Conservation (phyloP, 345 rosid genomes). For the Punica granatum region DNA sequence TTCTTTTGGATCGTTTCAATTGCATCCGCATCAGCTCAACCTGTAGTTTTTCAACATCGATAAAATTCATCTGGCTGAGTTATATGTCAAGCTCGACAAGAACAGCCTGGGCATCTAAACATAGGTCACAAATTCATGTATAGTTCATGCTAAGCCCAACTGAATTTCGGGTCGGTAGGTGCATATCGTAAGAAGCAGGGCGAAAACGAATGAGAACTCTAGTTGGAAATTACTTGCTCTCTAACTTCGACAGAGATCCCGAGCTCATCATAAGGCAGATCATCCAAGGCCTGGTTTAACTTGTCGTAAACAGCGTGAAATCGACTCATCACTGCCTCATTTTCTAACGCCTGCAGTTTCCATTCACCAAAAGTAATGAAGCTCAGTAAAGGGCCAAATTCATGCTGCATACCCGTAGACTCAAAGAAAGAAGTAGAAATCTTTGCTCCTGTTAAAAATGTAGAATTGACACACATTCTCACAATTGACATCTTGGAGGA, state of each 20-base stretch:
- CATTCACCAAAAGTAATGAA: constrained; percentile 1
- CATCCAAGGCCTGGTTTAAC: constrained; percentile 40
- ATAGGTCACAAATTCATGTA: no score
- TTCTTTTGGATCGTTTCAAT: constrained; percentile 41
- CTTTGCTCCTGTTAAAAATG: no score
- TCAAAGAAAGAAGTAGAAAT: no score
- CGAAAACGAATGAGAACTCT: neutral
- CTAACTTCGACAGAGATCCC: constrained; percentile 51
- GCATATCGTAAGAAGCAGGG: no score
- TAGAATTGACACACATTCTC: no score
- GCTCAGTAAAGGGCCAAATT: neutral
- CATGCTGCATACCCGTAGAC: no score
- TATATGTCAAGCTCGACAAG: no score
- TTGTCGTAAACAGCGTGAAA: constrained; percentile 47
- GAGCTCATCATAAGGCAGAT: constrained; percentile 31
- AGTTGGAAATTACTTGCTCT: constrained; percentile 37
- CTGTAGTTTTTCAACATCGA: constrained; percentile 19
- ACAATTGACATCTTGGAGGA: no score
- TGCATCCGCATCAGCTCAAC: constrained; percentile 52
- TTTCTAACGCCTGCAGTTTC: constrained; percentile 44
- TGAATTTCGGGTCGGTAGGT: no score
- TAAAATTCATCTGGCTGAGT: constrained; percentile 4
- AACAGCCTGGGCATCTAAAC: no score
- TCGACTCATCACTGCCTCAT: constrained; percentile 46
- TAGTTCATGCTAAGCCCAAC: no score